phyloP scores from a whole-genome alignment of 2,329 filamentous ascomycete genomes.

The Aureobasidium vineae region DNA sequence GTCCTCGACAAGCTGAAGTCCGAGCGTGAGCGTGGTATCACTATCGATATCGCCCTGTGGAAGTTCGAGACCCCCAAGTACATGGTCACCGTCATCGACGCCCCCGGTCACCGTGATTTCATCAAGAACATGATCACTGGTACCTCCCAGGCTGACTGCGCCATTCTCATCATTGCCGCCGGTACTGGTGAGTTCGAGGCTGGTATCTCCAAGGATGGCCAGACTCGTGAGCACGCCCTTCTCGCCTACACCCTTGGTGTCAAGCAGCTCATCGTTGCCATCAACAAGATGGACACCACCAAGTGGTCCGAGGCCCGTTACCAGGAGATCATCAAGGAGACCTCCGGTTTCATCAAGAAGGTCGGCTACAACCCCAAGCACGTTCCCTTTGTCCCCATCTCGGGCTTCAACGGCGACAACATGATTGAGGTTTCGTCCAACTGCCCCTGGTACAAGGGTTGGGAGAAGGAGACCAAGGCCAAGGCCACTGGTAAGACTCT shows the following conservation, averaged over 20 bases:
- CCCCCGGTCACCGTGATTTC: constrained; percentile 99
- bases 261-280: constrained; percentile 99
- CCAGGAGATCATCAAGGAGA: constrained; percentile 99
- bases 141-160: constrained; percentile 99
- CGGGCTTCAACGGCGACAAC: constrained; percentile 99
- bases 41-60: constrained; percentile 99
- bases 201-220: constrained; percentile 99
- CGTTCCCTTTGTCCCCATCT: constrained; percentile 99
- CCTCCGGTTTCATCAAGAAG: constrained; percentile 99
- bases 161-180: constrained; percentile 99
- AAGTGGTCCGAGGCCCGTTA: constrained; percentile 96
- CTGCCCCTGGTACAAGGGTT: constrained; percentile 99
- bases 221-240: constrained; percentile 99
- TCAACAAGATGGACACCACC: constrained; percentile 99
- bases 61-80: constrained; percentile 99
- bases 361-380: constrained; percentile 99
- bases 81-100: constrained; percentile 95
- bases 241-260: constrained; percentile 99
- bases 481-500: constrained; percentile 95
- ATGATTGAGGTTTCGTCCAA: constrained; percentile 89
- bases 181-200: constrained; percentile 99
- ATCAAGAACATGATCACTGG: constrained; percentile 99
- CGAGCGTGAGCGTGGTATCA: constrained; percentile 99
- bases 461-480: constrained; percentile 97
- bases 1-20: constrained; percentile 99